These are phyloP conservation scores for Gaillardinia entomophila DNA, from an alignment of 805 yeast species.

Conservation along the genomic window DNA sequence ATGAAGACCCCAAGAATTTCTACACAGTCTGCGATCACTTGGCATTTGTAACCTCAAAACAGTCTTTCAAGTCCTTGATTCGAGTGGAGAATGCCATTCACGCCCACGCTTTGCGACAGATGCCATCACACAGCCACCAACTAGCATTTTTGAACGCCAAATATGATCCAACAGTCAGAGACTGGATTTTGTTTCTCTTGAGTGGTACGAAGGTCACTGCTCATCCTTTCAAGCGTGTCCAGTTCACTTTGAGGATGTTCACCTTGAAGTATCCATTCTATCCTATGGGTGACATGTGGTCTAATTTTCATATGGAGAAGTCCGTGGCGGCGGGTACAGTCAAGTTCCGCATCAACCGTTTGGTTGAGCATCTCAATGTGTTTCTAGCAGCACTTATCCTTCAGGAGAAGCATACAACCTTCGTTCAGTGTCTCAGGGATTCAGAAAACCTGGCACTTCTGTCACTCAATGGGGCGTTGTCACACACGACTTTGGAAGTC, in stretches of 20 bases:
- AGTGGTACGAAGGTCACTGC: slow-evolving; percentile 4
- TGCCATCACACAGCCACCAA: no score
- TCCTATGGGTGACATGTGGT: slow-evolving; percentile 12
- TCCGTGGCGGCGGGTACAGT: slow-evolving; percentile 24
- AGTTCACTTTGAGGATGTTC: neutral
- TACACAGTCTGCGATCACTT: slow-evolving; percentile 35
- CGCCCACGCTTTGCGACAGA: no score
- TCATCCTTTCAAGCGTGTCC: neutral
- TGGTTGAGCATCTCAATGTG: slow-evolving; percentile 43
- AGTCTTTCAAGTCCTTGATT: slow-evolving; percentile 13
- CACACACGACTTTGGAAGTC: no score
- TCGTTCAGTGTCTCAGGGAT: no score
- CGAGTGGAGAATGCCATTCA: slow-evolving; percentile 19
- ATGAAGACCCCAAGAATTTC: slow-evolving; percentile 27
- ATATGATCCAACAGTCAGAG: slow-evolving; percentile 22
- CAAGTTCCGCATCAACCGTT: slow-evolving; percentile 43
- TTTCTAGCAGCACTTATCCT: slow-evolving; percentile 31
- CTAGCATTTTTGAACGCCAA: slow-evolving; percentile 29
- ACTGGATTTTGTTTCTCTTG: slow-evolving; percentile 28
- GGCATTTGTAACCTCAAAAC: slow-evolving; percentile 22
- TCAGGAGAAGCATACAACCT: no score
- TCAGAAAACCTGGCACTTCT: no score
- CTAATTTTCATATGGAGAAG: slow-evolving; percentile 18
- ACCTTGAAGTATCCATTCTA: slow-evolving; percentile 9
- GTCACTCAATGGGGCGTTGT: no score